phyloP scores from a whole-genome alignment of 805 yeast genomes.

The Myxozyma lipomycoides region DNA sequence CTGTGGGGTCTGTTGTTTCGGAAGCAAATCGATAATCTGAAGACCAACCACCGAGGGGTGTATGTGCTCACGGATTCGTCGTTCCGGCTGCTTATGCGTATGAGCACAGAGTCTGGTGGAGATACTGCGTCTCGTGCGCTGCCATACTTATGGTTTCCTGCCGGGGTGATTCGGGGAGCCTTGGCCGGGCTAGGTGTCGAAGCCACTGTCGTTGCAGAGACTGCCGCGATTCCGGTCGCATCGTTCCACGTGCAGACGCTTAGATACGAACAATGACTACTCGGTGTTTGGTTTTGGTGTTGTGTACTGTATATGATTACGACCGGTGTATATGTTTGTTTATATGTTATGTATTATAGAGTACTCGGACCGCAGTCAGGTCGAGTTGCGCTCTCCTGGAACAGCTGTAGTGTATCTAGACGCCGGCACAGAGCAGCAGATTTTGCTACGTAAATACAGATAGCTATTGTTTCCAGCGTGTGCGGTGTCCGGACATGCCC shows the following conservation, averaged over 20 bases:
- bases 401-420: too few species aligned
- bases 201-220: slow-evolving; percentile 61
- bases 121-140: slow-evolving; percentile 37
- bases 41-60: slow-evolving; percentile 87
- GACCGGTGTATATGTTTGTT: too few species aligned
- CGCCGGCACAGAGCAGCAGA: too few species aligned
- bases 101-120: slow-evolving; percentile 41
- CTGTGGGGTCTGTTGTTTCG: slow-evolving; percentile 78
- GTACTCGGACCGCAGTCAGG: too few species aligned
- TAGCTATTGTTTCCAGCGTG: too few species aligned
- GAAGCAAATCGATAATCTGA: slow-evolving; percentile 85
- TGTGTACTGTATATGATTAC: too few species aligned
- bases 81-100: slow-evolving; percentile 52
- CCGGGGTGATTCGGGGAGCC: slow-evolving; percentile 73
- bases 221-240: slow-evolving; percentile 60
- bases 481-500: too few species aligned
- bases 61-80: slow-evolving; percentile 70
- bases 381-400: too few species aligned
- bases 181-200: slow-evolving; percentile 65
- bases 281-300: too few species aligned
- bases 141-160: slow-evolving; percentile 63
- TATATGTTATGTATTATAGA: too few species aligned
- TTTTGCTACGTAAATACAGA: too few species aligned
- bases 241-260: slow-evolving; percentile 65
- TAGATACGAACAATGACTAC: slow-evolving; percentile 10